Conservation (phyloP, 305 asterid species). For the Fraxinus sp. region DNA sequence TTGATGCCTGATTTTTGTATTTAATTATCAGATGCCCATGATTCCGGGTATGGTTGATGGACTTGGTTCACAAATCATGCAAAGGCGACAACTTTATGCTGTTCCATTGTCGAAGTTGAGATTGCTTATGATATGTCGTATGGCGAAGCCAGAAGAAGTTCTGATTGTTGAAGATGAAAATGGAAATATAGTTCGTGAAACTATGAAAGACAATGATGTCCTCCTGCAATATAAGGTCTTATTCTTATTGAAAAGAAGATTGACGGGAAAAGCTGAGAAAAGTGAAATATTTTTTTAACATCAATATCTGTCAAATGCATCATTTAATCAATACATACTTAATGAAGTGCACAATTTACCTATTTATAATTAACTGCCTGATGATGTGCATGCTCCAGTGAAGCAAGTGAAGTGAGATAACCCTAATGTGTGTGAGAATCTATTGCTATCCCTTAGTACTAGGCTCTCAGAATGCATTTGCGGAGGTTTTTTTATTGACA, state of each 20-base stretch:
- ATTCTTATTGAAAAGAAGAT: not conserved
- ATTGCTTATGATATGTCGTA: slow-evolving; percentile 87
- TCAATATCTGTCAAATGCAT: not conserved
- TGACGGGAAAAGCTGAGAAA: not conserved
- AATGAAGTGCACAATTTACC: too few species aligned
- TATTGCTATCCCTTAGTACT: not conserved
- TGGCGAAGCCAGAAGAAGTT: slow-evolving; percentile 99
- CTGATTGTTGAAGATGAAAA: slow-evolving; percentile 96
- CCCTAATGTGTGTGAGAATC: not conserved
- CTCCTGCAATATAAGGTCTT: slow-evolving; percentile 91
- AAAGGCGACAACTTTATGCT: slow-evolving; percentile 82
- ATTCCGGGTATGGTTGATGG: slow-evolving; percentile 60
- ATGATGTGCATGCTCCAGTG: too few species aligned
- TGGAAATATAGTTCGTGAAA: slow-evolving; percentile 99
- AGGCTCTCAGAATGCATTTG: not conserved
- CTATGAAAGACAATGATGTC: slow-evolving; percentile 97
- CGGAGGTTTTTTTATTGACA: not conserved
- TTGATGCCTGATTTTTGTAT: slow-evolving; percentile 25
- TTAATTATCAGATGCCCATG: slow-evolving; percentile 41
- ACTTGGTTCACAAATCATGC: slow-evolving; percentile 56
- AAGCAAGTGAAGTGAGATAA: too few species aligned
- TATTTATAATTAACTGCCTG: too few species aligned
- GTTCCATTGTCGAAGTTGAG: slow-evolving; percentile 95
- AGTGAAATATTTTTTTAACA: not conserved
- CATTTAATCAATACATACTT: too few species aligned